Evolutionary conservation across 352 stramenopile genomes (phyloP), one percentile per base, ranked within the genome.

Genomic region (Phytophthora tubulina): DNA sequence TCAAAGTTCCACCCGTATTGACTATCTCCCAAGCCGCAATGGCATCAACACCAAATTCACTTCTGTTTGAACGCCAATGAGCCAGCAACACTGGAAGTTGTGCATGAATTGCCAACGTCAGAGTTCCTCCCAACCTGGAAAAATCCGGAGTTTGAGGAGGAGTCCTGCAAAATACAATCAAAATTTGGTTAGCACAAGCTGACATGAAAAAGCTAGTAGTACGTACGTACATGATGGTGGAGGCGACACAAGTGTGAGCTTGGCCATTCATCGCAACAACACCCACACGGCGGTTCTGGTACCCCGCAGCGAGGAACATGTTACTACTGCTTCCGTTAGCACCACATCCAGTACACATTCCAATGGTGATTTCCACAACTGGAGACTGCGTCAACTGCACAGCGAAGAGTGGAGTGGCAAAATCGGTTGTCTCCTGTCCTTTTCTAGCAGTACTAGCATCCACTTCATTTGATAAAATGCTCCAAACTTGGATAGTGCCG

Each of bases 401-500:
- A 10, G 76, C 75, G 8, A 77, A 78, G 42, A 76, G 66, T 10
- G 75, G 76, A 39, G 72, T 72, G 10, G 72, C 67, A 15, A 79
- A 75, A 15, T 70, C 57, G 0, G 58, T 76, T 6, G 53, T 50
- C 6, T 79, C 73, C 8, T 79, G 63, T 3, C 70, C 64, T 14
- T 71, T 75, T 30, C 58, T 56, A 27, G 45, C 32, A 31, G 11
- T 45, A 1, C 58, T 68, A 50, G 58, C 63, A 3, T 88, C 84
- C 17, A 73, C 49, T 45, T 91, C 84, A 42, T 82, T 75, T 4
- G 84, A 82, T 2, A 61, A 76, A 39, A 91, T 90, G 6, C 59
- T 69, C 81, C 80, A 94, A 15, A 94, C 70, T 59, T 91, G 84
- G 30, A 93, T 73, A 14, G 71, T 82, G 49, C 88, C 88, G 55